phyloP scores from a whole-genome alignment of 148 eudicot genomes.

The Cornus suecica region DNA sequence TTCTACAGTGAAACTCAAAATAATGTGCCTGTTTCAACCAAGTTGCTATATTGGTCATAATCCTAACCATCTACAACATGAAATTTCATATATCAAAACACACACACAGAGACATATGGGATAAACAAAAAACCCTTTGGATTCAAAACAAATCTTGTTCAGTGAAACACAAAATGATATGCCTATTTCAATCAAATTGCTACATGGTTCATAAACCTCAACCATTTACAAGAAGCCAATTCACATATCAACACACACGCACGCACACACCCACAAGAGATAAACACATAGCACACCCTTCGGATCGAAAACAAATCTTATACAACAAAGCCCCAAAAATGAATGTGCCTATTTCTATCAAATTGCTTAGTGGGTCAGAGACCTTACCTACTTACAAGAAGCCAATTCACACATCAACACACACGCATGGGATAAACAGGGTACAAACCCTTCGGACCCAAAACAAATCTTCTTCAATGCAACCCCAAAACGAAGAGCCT shows the following conservation, averaged over 20 bases:
- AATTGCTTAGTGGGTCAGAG: background rate
- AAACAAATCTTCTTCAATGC: too few relatives aligned
- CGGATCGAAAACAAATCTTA: too few relatives aligned
- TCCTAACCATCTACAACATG: too few relatives aligned
- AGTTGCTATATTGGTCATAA: too few relatives aligned
- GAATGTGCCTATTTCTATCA: background rate
- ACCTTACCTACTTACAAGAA: background rate
- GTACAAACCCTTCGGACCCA: too few relatives aligned
- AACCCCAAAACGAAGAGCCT: background rate
- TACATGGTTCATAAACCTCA: background rate
- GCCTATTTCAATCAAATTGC: background rate
- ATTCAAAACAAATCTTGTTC: background rate
- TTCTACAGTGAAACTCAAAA: too few relatives aligned
- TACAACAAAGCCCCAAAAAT: too few relatives aligned
- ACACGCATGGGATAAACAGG: background rate
- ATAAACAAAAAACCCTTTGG: too few relatives aligned
- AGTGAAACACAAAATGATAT: background rate
- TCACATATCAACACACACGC: background rate
- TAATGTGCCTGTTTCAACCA: too few relatives aligned
- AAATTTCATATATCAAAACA: too few relatives aligned
- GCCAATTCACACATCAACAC: background rate
- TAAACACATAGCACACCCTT: too few relatives aligned
- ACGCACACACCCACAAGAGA: background rate
- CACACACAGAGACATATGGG: too few relatives aligned
- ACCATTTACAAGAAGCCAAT: background rate